Evolutionary conservation across 306 rosid species (phyloP).

Genomic region (Inga oerstediana): DNA sequence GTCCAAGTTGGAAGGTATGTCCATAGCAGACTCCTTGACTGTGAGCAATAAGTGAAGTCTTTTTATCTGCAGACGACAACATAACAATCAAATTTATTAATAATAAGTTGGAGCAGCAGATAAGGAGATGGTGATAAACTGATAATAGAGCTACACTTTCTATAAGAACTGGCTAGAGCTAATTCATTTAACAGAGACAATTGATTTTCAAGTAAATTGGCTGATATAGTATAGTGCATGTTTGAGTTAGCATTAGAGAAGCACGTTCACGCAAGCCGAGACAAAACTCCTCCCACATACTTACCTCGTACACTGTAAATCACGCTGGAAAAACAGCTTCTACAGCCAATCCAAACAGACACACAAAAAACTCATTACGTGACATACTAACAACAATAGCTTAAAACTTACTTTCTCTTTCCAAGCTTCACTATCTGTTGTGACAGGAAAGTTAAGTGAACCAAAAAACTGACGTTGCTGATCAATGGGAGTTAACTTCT

Average conservation of each 20-base stretch:
- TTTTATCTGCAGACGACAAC: conserved; percentile 61
- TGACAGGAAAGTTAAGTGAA: conserved; percentile 65
- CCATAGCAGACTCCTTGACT: conserved; percentile 97
- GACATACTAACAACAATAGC: not conserved
- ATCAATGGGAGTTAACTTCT: conserved; percentile 68
- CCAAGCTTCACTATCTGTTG: conserved; percentile 78
- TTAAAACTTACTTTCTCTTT: conserved; percentile 72
- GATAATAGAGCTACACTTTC: not conserved
- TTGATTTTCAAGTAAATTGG: conserved; percentile 14
- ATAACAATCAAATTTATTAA: conserved; percentile 20
- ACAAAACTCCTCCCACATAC: too few relatives aligned
- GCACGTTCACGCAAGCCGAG: too few relatives aligned
- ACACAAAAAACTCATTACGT: not conserved
- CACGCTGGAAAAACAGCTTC: too few relatives aligned
- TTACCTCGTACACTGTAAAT: too few relatives aligned
- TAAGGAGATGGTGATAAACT: conserved; percentile 7
- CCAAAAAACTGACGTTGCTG: conserved; percentile 64
- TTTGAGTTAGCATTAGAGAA: too few relatives aligned
- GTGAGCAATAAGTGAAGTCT: conserved; percentile 92
- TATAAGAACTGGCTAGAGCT: not conserved
- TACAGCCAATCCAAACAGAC: too few relatives aligned
- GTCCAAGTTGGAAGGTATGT: conserved; percentile 94
- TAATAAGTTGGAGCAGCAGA: conserved; percentile 22
- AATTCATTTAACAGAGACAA: not conserved
- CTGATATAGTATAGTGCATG: not conserved